Evolutionary conservation across 2,329 filamentous ascomycete genomes (phyloP).

Genomic region (Paracamarosporium sp.): DNA sequence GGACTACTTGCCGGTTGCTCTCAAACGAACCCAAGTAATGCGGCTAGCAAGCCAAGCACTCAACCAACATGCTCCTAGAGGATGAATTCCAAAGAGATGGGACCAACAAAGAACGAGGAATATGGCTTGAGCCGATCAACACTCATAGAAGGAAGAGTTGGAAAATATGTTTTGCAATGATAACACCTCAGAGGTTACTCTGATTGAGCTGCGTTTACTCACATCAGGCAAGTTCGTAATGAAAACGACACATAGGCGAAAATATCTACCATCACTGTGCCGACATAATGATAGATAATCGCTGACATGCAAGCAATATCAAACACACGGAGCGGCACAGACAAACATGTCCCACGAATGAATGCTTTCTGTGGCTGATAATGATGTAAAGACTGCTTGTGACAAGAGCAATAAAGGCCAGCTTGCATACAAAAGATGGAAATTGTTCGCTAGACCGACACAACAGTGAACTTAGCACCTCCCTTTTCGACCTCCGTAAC

Average conservation of each 20-base stretch:
- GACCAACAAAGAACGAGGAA: background rate
- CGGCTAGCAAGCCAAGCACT: slow-evolving; percentile 23
- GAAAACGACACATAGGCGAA: too few relatives aligned
- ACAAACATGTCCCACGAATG: too few relatives aligned
- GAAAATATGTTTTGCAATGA: too few relatives aligned
- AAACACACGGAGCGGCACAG: too few relatives aligned
- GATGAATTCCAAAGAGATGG: background rate
- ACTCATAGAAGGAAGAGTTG: too few relatives aligned
- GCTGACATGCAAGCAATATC: too few relatives aligned
- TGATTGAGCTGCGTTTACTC: too few relatives aligned
- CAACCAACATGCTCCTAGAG: slow-evolving; percentile 46
- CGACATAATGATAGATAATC: too few relatives aligned
- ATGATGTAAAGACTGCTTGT: background rate
- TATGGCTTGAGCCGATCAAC: background rate
- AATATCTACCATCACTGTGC: too few relatives aligned
- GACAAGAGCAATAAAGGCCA: background rate
- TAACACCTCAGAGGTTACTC: too few relatives aligned
- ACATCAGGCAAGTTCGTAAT: too few relatives aligned
- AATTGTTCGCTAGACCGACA: background rate
- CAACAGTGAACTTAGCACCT: background rate
- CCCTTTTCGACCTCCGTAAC: background rate
- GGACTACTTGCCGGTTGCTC: slow-evolving; percentile 42
- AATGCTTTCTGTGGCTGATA: background rate
- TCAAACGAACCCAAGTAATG: slow-evolving; percentile 37
- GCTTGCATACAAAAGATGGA: background rate